phyloP scores from a whole-genome alignment of 2,329 filamentous ascomycete species.

The Biscogniauxia sp. region DNA sequence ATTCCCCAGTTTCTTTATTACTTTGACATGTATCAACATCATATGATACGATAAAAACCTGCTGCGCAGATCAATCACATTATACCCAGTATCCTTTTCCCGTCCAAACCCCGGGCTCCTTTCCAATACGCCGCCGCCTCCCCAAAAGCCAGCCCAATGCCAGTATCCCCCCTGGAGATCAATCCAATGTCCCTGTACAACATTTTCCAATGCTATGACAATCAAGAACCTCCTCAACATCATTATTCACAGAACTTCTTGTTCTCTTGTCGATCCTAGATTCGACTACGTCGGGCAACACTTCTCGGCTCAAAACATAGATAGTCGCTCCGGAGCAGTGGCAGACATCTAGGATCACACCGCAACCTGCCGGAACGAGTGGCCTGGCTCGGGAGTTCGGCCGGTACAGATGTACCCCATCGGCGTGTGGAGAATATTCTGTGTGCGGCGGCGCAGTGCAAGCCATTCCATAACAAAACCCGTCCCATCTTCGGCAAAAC shows the following conservation, averaged over 20 bases:
- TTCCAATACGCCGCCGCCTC: too few relatives aligned
- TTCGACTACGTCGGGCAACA: background rate
- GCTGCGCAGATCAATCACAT: too few relatives aligned
- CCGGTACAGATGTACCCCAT: constrained; percentile 57
- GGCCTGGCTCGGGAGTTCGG: constrained; percentile 2
- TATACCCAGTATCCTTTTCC: too few relatives aligned
- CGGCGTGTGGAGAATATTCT: constrained; percentile 57
- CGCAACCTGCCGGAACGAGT: background rate
- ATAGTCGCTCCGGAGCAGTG: too few relatives aligned
- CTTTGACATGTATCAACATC: too few relatives aligned
- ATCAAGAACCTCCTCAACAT: background rate
- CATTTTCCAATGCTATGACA: background rate
- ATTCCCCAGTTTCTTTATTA: too few relatives aligned
- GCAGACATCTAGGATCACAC: background rate
- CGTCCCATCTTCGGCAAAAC: constrained; percentile 32
- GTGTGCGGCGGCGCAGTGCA: constrained; percentile 49
- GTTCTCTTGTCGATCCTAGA: background rate
- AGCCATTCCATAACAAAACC: constrained; percentile 58
- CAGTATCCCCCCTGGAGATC: background rate
- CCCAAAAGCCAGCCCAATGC: background rate
- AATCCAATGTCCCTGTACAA: background rate
- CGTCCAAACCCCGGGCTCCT: too few relatives aligned
- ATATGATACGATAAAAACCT: too few relatives aligned
- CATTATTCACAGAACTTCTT: background rate
- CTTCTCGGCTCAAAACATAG: background rate